These are phyloP conservation scores for Cenchrus americanus DNA, from an alignment of 176 grass and related monocot species.

Conservation along the genomic window DNA sequence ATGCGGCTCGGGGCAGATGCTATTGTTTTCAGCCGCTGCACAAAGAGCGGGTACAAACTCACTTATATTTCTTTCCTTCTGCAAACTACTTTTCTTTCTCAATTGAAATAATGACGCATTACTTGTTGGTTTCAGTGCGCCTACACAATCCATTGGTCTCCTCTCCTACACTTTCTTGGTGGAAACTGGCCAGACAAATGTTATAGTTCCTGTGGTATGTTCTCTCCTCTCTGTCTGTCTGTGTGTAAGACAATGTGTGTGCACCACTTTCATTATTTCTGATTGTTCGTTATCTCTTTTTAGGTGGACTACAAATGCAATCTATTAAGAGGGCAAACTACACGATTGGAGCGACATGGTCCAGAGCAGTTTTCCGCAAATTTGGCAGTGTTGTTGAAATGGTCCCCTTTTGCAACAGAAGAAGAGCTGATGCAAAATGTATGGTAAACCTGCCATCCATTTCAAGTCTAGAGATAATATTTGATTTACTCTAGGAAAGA, in stretches of 20 bases:
- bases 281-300: slow-evolving; percentile 16
- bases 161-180: slow-evolving; percentile 79
- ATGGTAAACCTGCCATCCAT: slow-evolving; percentile 22
- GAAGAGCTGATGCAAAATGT: slow-evolving; percentile 65
- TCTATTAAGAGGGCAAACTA: slow-evolving; percentile 52
- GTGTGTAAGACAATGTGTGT: background rate
- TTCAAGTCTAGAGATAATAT: slow-evolving; percentile 1
- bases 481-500: slow-evolving; percentile 1
- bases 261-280: background rate
- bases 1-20: slow-evolving; percentile 87
- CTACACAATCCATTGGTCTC: slow-evolving; percentile 76
- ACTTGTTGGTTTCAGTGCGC: slow-evolving; percentile 43
- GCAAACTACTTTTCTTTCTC: background rate
- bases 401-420: slow-evolving; percentile 84
- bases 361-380: slow-evolving; percentile 63
- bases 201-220: slow-evolving; percentile 74
- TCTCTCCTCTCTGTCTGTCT: slow-evolving; percentile 14
- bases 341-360: slow-evolving; percentile 36
- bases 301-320: slow-evolving; percentile 86
- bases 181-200: slow-evolving; percentile 59
- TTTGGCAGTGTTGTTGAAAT: slow-evolving; percentile 69
- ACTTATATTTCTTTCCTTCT: slow-evolving; percentile 1
- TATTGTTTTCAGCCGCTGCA: slow-evolving; percentile 71
- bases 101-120: slow-evolving; percentile 21
- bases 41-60: slow-evolving; percentile 51